phyloP scores from a whole-genome alignment of 2,329 filamentous ascomycete genomes.

The Neofusicoccum laricinum region DNA sequence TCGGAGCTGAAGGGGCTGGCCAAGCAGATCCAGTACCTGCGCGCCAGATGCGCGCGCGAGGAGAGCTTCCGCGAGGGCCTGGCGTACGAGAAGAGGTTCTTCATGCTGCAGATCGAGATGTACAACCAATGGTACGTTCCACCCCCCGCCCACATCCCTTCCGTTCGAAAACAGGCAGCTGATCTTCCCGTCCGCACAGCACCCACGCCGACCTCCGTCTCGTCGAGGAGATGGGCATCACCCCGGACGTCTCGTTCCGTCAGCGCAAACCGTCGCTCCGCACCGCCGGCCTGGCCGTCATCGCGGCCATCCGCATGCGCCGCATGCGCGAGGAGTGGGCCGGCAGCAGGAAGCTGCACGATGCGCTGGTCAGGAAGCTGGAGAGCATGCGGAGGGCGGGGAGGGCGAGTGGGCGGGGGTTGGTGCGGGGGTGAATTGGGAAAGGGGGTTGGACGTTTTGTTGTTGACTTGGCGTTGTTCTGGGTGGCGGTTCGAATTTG shows the following conservation, averaged over 20 bases:
- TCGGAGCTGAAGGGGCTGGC: constrained; percentile 78
- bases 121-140: constrained; percentile 82
- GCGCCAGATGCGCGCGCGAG: constrained; percentile 77
- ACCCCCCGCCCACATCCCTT: neutral
- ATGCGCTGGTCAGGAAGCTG: constrained; percentile 44
- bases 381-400: constrained; percentile 38
- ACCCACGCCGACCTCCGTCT: constrained; percentile 89
- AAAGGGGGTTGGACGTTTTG: no score
- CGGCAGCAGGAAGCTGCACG: constrained; percentile 48
- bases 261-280: constrained; percentile 42
- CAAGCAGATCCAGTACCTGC: constrained; percentile 89
- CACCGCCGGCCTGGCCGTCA: constrained; percentile 47
- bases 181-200: no score
- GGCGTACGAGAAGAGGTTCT: constrained; percentile 82
- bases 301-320: constrained; percentile 52
- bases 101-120: constrained; percentile 75
- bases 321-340: constrained; percentile 50
- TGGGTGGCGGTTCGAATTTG: no score
- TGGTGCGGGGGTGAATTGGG: no score
- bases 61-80: constrained; percentile 75
- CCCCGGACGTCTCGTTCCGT: constrained; percentile 46
- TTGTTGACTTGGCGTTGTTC: no score
- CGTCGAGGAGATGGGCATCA: constrained; percentile 77
- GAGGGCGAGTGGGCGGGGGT: no score
- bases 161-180: no score